Percentiles rank a stretch among this genome's conserved stretches.
Conservation (phyloP, 2,329 filamentous ascomycete species). For the Helminthosporium solani region DNA sequence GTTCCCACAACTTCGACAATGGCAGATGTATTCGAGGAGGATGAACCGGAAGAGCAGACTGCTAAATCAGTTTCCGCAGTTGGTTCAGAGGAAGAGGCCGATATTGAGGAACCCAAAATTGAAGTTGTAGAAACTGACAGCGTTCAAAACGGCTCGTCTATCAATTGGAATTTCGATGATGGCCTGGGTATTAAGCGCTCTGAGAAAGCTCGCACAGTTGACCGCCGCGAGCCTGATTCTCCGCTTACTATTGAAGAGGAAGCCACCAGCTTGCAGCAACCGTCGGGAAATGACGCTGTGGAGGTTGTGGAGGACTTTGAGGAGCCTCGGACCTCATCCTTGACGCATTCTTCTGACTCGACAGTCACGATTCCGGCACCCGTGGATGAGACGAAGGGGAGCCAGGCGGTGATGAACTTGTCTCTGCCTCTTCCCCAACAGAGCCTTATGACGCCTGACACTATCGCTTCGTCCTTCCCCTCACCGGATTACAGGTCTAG, state of each 20-base stretch:
- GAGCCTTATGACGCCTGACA: constrained; percentile 66
- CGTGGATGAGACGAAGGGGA: constrained; percentile 36
- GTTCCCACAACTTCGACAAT: constrained; percentile 69
- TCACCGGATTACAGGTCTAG: constrained; percentile 64
- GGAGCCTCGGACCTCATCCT: constrained; percentile 50
- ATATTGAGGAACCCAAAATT: constrained; percentile 45
- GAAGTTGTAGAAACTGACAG: constrained; percentile 49
- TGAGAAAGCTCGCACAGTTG: constrained; percentile 12
- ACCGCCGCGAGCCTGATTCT: constrained; percentile 25
- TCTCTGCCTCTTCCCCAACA: constrained; percentile 42
- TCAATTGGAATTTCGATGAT: constrained; percentile 48
- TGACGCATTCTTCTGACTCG: constrained; percentile 53
- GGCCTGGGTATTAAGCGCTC: constrained; percentile 38
- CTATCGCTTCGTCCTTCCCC: constrained; percentile 58
- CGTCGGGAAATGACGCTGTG: constrained; percentile 35
- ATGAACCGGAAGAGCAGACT: constrained; percentile 57
- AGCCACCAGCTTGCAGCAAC: constrained; percentile 8
- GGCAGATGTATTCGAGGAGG: constrained; percentile 85
- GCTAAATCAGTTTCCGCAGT: constrained; percentile 8
- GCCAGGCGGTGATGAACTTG: constrained; percentile 39
- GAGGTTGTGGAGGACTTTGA: constrained; percentile 51
- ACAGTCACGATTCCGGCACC: constrained; percentile 44
- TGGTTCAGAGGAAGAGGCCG: constrained; percentile 36
- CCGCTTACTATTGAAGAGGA: constrained; percentile 17
- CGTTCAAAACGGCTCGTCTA: constrained; percentile 39